phyloP scores from a whole-genome alignment of 2,329 filamentous ascomycete species.

The Botrytis hyacinthi region DNA sequence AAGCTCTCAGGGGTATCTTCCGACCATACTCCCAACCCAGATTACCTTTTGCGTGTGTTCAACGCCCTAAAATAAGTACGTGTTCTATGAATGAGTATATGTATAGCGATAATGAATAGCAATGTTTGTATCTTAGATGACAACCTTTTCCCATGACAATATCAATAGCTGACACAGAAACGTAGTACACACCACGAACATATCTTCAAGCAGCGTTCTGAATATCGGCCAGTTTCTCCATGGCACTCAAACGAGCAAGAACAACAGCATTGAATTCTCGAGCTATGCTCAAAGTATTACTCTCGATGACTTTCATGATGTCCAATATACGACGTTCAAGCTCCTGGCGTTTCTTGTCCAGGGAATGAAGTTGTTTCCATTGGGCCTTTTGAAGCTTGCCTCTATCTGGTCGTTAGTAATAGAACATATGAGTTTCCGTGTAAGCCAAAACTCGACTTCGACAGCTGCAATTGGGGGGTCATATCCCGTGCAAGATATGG shows the following conservation, averaged over 20 bases:
- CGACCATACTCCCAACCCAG: constrained; percentile 11
- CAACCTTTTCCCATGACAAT: background rate
- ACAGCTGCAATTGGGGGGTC: too few relatives aligned
- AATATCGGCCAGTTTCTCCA: constrained; percentile 20
- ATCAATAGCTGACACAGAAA: background rate
- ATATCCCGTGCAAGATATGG: background rate
- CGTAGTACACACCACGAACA: too few relatives aligned
- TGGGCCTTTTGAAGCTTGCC: constrained; percentile 28
- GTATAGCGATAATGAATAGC: constrained; percentile 32
- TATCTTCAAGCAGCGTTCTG: background rate
- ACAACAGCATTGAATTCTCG: constrained; percentile 33
- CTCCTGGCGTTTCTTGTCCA: constrained; percentile 33
- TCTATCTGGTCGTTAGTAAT: constrained; percentile 21
- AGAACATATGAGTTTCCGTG: background rate
- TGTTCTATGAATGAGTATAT: constrained; percentile 23
- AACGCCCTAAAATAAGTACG: constrained; percentile 26
- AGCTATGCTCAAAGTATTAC: constrained; percentile 29
- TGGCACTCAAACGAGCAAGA: constrained; percentile 31
- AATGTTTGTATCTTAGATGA: constrained; percentile 16
- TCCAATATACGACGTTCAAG: constrained; percentile 34
- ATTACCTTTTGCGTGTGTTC: background rate
- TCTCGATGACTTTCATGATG: constrained; percentile 34
- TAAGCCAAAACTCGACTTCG: background rate
- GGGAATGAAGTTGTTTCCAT: constrained; percentile 31
- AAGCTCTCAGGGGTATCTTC: constrained; percentile 31